phyloP scores from a whole-genome alignment of 768 basidiomycete species.

The Suillus alpinus region DNA sequence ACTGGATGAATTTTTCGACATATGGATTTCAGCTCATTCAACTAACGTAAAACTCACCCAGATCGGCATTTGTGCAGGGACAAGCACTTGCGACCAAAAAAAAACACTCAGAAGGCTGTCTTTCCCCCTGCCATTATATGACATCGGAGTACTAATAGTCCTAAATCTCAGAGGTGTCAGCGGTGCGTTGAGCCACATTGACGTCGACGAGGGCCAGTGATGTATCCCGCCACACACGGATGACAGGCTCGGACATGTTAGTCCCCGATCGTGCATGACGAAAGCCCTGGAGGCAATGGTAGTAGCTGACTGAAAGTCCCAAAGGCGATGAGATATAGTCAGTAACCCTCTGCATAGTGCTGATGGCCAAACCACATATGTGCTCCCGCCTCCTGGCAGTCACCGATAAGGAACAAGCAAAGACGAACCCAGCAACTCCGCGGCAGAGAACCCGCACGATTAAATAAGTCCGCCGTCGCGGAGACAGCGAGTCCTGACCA shows the following conservation, averaged over 20 bases:
- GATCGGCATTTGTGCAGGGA: background rate
- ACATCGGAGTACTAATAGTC: background rate
- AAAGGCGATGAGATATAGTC: background rate
- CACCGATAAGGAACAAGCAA: background rate
- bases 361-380: background rate
- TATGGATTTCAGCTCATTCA: background rate
- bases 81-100: background rate
- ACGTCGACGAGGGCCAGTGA: too few relatives aligned
- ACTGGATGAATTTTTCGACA: background rate
- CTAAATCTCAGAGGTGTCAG: background rate
- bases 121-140: background rate
- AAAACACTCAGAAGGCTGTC: background rate
- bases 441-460: slow-evolving; percentile 21
- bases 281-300: background rate
- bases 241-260: background rate
- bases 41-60: slow-evolving; percentile 1
- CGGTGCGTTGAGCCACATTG: background rate
- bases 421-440: slow-evolving; percentile 24
- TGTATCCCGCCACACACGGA: background rate
- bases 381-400: background rate
- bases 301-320: background rate
- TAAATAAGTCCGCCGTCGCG: slow-evolving; percentile 29
- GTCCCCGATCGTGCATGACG: background rate
- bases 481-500: slow-evolving; percentile 15
- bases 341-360: background rate